Conservation (phyloP, 179 eudicot species). For the Patellifolia procumbens region DNA sequence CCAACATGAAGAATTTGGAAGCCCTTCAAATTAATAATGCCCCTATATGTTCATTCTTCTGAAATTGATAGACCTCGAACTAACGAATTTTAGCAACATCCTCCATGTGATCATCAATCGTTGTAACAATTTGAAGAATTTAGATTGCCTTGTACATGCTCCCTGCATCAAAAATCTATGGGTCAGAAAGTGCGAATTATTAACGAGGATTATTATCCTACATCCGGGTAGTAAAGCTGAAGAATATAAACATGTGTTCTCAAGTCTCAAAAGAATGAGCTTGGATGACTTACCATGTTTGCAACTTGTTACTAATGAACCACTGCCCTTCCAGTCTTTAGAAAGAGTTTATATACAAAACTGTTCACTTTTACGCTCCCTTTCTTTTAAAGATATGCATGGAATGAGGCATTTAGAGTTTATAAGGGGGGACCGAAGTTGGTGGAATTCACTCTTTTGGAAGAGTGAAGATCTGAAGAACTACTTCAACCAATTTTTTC, state of each 20-base stretch:
- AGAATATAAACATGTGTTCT: not conserved
- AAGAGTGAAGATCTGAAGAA: not conserved
- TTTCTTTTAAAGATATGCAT: not conserved
- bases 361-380: not conserved
- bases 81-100: not conserved
- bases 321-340: constrained; percentile 1
- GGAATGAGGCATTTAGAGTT: not conserved
- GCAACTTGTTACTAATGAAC: not conserved
- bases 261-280: not conserved
- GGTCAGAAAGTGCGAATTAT: not conserved
- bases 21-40: constrained; percentile 10
- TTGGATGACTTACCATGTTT: not conserved
- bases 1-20: not conserved
- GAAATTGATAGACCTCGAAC: not conserved
- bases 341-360: constrained; percentile 4
- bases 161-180: not conserved
- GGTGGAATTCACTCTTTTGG: not conserved
- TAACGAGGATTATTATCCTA: not conserved
- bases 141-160: constrained; percentile 6
- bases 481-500: not conserved
- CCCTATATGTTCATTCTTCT: not conserved
- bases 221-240: not conserved
- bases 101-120: not conserved
- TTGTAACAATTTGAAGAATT: constrained; percentile 3
- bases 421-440: not conserved